Percentiles rank a stretch among this genome's conserved stretches.
Evolutionary conservation across 1,139 yeast species (phyloP).

Genomic region (Kodamaea alishanica): DNA sequence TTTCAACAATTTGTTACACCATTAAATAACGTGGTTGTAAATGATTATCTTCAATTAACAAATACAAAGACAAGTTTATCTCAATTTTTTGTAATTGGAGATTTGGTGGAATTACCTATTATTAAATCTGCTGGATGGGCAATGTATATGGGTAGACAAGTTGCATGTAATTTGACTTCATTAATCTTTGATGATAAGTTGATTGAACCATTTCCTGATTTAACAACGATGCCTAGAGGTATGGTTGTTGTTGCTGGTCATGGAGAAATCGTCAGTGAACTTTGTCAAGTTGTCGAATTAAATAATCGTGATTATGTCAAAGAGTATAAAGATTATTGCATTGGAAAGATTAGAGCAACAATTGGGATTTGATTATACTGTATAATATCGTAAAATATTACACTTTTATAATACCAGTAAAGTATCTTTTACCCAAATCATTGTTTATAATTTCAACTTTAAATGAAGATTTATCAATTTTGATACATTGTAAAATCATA

Average conservation of each 20-base stretch:
- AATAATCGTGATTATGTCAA: slow-evolving; percentile 35
- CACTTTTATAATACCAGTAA: slow-evolving; percentile 6
- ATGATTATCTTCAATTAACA: slow-evolving; percentile 36
- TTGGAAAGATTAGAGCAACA: slow-evolving; percentile 25
- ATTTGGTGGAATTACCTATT: slow-evolving; percentile 38
- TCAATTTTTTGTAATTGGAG: slow-evolving; percentile 40
- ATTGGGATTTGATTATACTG: slow-evolving; percentile 12
- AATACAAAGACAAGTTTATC: slow-evolving; percentile 12
- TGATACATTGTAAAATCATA: slow-evolving; percentile 2
- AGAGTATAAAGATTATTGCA: slow-evolving; percentile 40
- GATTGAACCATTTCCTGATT: slow-evolving; percentile 36
- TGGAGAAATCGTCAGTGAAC: slow-evolving; percentile 39
- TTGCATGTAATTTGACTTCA: slow-evolving; percentile 37
- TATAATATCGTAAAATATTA: neutral
- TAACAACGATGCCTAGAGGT: slow-evolving; percentile 34
- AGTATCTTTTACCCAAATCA: slow-evolving; percentile 6
- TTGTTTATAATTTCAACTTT: slow-evolving; percentile 5
- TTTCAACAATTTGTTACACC: slow-evolving; percentile 22
- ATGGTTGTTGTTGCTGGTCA: slow-evolving; percentile 45
- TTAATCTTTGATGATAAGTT: slow-evolving; percentile 27
- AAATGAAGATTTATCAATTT: neutral
- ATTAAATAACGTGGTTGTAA: slow-evolving; percentile 29
- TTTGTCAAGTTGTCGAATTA: slow-evolving; percentile 33
- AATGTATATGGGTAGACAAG: slow-evolving; percentile 41
- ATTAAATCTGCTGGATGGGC: slow-evolving; percentile 51